Conservation (phyloP, 2,329 filamentous ascomycete genomes). For the Alternaria triticimaculans region DNA sequence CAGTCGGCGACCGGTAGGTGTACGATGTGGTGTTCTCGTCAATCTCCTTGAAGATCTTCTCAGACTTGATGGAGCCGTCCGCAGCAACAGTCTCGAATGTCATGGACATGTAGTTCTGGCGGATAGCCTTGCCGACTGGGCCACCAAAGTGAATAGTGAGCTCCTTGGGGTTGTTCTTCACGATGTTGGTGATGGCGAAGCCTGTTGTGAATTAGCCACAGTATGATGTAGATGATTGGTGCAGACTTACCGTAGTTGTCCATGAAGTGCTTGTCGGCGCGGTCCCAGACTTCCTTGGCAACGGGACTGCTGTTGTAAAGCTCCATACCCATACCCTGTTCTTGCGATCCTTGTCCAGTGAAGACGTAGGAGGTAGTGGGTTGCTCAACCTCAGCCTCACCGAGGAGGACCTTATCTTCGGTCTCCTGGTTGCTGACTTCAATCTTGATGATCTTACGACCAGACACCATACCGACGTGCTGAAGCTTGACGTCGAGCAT, state of each 20-base stretch:
- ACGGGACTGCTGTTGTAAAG: slow-evolving; percentile 92
- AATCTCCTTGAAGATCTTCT: slow-evolving; percentile 99
- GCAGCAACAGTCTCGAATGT: slow-evolving; percentile 97
- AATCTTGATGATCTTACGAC: slow-evolving; percentile 99
- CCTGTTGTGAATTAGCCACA: slow-evolving; percentile 57
- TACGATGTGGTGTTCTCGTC: slow-evolving; percentile 91
- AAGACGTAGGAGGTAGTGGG: slow-evolving; percentile 97
- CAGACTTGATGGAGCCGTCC: slow-evolving; percentile 93
- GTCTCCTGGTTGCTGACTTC: slow-evolving; percentile 95
- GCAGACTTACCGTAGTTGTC: slow-evolving; percentile 86
- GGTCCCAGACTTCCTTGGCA: slow-evolving; percentile 92
- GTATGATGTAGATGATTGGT: slow-evolving; percentile 5
- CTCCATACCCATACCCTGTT: slow-evolving; percentile 99
- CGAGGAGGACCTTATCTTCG: slow-evolving; percentile 93
- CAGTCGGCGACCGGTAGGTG: slow-evolving; percentile 94
- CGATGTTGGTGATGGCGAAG: slow-evolving; percentile 97
- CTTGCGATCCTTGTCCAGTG: slow-evolving; percentile 96
- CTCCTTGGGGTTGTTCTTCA: slow-evolving; percentile 99
- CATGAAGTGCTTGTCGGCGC: slow-evolving; percentile 94
- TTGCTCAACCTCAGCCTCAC: slow-evolving; percentile 97
- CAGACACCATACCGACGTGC: slow-evolving; percentile 96
- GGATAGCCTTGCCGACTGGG: slow-evolving; percentile 93
- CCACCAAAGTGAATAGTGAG: slow-evolving; percentile 98
- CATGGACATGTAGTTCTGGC: slow-evolving; percentile 99
- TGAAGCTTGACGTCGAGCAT: slow-evolving; percentile 93